A percentile compares a stretch with the other conserved stretches of the same genome.
phyloP scores from a whole-genome alignment of 2,329 filamentous ascomycete genomes.

The Botrytis byssoidea region DNA sequence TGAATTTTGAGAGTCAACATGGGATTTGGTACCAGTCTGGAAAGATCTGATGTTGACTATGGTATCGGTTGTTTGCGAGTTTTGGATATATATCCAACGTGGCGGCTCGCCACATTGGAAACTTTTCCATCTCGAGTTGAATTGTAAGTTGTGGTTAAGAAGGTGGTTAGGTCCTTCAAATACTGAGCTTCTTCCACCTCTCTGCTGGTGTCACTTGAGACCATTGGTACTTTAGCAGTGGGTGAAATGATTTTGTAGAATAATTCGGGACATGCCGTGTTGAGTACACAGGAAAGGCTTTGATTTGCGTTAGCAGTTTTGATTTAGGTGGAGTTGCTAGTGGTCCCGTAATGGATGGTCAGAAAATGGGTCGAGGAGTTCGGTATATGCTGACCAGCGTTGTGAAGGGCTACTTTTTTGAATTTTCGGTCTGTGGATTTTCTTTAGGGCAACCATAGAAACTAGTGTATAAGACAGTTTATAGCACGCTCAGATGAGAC shows the following conservation, averaged over 20 bases:
- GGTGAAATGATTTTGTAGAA: background rate
- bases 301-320: background rate
- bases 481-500: background rate
- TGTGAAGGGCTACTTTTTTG: too few relatives aligned
- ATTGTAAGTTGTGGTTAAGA: background rate
- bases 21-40: background rate
- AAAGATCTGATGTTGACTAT: background rate
- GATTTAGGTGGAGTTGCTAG: background rate
- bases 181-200: background rate
- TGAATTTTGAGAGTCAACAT: background rate
- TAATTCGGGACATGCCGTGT: background rate
- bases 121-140: background rate
- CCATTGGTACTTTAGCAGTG: background rate
- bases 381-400: background rate
- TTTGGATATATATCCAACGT: background rate
- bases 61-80: background rate
- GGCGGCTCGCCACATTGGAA: background rate
- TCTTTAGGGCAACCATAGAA: background rate
- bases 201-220: too few relatives aligned
- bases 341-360: background rate
- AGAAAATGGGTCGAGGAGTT: background rate
- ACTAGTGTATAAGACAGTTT: background rate
- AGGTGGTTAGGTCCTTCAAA: background rate
- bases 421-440: background rate
- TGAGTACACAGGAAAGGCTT: background rate